Evolutionary conservation across 2,329 filamentous ascomycete genomes (phyloP).

Genomic region (Pyricularia sp.): DNA sequence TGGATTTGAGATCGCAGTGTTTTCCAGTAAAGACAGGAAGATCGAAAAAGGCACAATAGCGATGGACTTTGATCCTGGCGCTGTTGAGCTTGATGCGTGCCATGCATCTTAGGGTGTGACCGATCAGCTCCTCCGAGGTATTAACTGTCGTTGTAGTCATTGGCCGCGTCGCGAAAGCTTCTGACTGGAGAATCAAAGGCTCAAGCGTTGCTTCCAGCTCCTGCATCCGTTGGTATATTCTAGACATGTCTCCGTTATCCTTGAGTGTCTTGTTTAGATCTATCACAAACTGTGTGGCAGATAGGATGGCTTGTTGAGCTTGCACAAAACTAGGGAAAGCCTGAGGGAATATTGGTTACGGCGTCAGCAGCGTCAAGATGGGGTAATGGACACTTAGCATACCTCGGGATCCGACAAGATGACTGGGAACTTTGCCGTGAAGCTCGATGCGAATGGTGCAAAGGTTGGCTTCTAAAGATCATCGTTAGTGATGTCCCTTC

Average conservation of each 20-base stretch:
- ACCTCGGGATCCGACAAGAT: slow-evolving; percentile 28
- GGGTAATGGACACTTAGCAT: slow-evolving; percentile 5
- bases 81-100: slow-evolving; percentile 37
- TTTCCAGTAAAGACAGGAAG: slow-evolving; percentile 33
- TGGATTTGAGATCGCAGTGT: slow-evolving; percentile 32
- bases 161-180: slow-evolving; percentile 20
- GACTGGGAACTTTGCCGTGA: slow-evolving; percentile 29
- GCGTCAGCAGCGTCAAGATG: neutral
- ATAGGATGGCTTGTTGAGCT: slow-evolving; percentile 32
- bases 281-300: slow-evolving; percentile 33
- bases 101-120: slow-evolving; percentile 30
- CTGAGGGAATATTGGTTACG: slow-evolving; percentile 12
- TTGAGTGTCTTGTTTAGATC: slow-evolving; percentile 30
- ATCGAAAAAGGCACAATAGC: slow-evolving; percentile 37
- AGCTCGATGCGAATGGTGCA: slow-evolving; percentile 27
- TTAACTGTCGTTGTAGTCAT: slow-evolving; percentile 22
- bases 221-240: slow-evolving; percentile 26
- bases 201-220: slow-evolving; percentile 25
- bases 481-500: neutral
- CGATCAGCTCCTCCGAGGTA: slow-evolving; percentile 25
- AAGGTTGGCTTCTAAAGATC: slow-evolving; percentile 26
- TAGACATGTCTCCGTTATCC: slow-evolving; percentile 22
- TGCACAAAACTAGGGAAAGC: slow-evolving; percentile 30
- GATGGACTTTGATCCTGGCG: slow-evolving; percentile 37
- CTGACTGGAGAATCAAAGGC: slow-evolving; percentile 22